Base-by-base conservation (phyloP, 129 eudicot species). In the Helichrysum umbraculigerum region DNA sequence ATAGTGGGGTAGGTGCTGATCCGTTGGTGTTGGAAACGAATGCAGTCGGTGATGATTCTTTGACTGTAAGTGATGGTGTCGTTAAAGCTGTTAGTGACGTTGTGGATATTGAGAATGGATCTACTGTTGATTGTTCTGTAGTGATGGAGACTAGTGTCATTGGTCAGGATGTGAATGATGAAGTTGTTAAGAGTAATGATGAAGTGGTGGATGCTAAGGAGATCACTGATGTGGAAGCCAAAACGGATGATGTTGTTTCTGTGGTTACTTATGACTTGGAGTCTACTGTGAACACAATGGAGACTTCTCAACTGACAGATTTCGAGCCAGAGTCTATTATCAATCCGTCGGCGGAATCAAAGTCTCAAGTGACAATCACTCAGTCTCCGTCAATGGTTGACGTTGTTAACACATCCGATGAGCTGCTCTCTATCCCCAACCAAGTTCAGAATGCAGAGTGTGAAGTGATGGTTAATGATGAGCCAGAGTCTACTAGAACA, bases 51-150 rank as follows among this genome's bases (percentile, higher is more conserved):
- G 20, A 67, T 34, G 56, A 5, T 29, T n/a, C 64, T 33, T 37
- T 34, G 8, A 72, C 64, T 66, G 81, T 17, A 70, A 70, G 60
- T 42, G 72, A 42, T 57, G 63, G 11, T 50, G 73, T 39, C 15
- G 68, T 44, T 76, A 34, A 78, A 57, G 79, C 42, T 71, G 77
- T 71, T 71, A 72, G 12, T 52, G 69, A 54, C 0, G 73, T 72
- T 30, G 58, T 68, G 74, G 35, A 11, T 81, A 65, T 66, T 9
- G 71, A 66, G 34, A 77, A 72, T 77, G 85, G 71, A 66, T 75
- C 72, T 32, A 7, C 47, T 68, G 79, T 66, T 61, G 68, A 47
- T 63, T 44, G 25, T 8, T 15, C 20, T 41, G 69, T 47, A 56
- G 79, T 42, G 75, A 28, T 28, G 51, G 74, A n/a, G 66, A 54